A percentile compares a stretch with the other conserved stretches of the same genome.
Conservation (phyloP, 2,329 filamentous ascomycete species). For the Nothopassalora personata region DNA sequence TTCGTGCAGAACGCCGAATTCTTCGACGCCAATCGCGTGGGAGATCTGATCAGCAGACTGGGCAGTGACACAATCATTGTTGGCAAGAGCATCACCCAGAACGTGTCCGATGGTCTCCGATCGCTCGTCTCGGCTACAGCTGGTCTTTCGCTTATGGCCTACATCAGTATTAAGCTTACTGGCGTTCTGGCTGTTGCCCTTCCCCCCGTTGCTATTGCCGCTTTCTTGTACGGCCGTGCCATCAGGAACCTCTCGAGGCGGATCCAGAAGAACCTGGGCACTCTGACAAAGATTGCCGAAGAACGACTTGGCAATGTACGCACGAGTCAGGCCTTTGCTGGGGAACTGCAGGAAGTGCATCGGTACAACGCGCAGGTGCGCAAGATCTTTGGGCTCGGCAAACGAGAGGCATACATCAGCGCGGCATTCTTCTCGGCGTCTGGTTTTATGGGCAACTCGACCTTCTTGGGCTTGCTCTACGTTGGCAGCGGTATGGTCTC, state of each 20-base stretch:
- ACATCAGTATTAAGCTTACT: constrained; percentile 85
- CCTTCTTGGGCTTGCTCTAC: constrained; percentile 82
- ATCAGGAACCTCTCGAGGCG: constrained; percentile 85
- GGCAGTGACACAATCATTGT: constrained; percentile 97
- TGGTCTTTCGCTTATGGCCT: constrained; percentile 91
- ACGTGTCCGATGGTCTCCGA: constrained; percentile 90
- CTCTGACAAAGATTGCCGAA: constrained; percentile 93
- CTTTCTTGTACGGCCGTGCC: constrained; percentile 84
- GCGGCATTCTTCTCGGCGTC: constrained; percentile 85
- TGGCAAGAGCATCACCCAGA: constrained; percentile 97
- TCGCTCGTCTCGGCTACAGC: constrained; percentile 84
- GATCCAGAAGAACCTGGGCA: constrained; percentile 90
- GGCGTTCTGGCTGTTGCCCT: constrained; percentile 81
- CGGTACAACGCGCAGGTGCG: constrained; percentile 90
- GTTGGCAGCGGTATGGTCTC: constrained; percentile 88
- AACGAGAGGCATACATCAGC: constrained; percentile 78
- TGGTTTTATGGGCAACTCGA: constrained; percentile 93
- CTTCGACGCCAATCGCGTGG: constrained; percentile 95
- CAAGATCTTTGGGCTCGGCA: constrained; percentile 85
- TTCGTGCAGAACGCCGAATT: constrained; percentile 98
- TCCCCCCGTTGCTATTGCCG: constrained; percentile 82
- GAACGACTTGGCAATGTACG: constrained; percentile 95
- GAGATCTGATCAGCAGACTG: constrained; percentile 90
- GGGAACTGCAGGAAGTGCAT: constrained; percentile 81
- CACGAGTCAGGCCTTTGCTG: constrained; percentile 93